Percentiles rank a stretch among this genome's conserved stretches.
Evolutionary conservation across 768 basidiomycete species (phyloP).

Genomic region (Dendrothele bispora): DNA sequence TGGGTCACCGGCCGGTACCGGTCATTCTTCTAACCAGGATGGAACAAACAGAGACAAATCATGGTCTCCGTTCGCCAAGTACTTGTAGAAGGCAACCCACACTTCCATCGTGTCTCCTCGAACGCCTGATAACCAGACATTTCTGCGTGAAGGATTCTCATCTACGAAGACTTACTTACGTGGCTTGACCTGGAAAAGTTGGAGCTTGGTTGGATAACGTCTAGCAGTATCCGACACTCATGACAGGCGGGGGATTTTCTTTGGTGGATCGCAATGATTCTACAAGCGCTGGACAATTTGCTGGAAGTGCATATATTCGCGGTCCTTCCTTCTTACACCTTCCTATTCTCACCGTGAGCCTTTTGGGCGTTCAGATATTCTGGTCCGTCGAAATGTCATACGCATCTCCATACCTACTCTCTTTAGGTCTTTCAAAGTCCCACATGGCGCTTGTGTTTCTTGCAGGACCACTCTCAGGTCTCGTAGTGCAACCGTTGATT

Average conservation of each 20-base stretch:
- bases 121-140: too few relatives aligned
- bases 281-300: neutral
- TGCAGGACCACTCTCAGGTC: conserved; percentile 87
- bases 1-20: too few relatives aligned
- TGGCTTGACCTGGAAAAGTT: too few relatives aligned
- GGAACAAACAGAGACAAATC: too few relatives aligned
- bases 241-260: conserved; percentile 8
- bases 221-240: too few relatives aligned
- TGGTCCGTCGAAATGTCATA: conserved; percentile 98
- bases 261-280: conserved; percentile 2
- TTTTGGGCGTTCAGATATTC: conserved; percentile 84
- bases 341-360: conserved; percentile 72
- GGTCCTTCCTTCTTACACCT: conserved; percentile 70
- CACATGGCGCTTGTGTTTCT: conserved; percentile 89
- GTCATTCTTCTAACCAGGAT: too few relatives aligned
- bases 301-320: conserved; percentile 44
- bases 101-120: too few relatives aligned
- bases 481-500: conserved; percentile 89
- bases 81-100: too few relatives aligned
- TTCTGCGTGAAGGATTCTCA: too few relatives aligned
- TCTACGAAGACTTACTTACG: too few relatives aligned
- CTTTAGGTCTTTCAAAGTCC: conserved; percentile 84
- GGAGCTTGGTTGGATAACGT: too few relatives aligned
- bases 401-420: conserved; percentile 84
- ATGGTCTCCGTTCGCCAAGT: too few relatives aligned